Evolutionary conservation across 108 stramenopile species (phyloP), one percentile per base, ranked within the genome.

Genomic region (Seminavis robusta): DNA sequence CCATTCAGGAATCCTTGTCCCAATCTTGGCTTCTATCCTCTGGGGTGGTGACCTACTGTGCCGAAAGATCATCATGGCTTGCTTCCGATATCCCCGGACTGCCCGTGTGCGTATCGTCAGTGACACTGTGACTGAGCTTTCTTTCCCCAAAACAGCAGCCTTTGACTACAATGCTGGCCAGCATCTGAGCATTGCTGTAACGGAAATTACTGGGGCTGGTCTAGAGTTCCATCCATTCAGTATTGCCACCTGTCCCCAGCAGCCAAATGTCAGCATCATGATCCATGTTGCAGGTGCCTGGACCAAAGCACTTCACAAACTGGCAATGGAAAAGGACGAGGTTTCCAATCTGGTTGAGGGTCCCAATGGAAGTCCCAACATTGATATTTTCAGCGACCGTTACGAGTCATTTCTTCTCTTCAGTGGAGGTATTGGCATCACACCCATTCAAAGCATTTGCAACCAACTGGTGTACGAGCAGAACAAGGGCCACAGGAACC

Each of bases 101-200:
- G 71, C 67, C 4, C 21, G 13, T 15, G 16, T 78, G 4, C 17
- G 37, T 19, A n/a, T 51, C 1, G 17, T 78, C 0, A 58, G 42
- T 36, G 61, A 57, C 37, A 48, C 68, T 17, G 75, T 74, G 2
- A 58, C 77, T 9, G 52, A 72, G 25, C 13, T 81, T 1, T 34
- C 51, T 38, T 73, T 67, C 61, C 56, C 34, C n/a, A 52, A 52
- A 54, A 37, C 41, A 6, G 31, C 33, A 2, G 63, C 46, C 1
- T 82, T 77, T 31, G 54, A 62, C 19, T 82, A 71, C 52, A 70
- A 71, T 23, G 50, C 71, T 2, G 80, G 80, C 28, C 76, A 77
- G 56, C 75, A 77, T 61, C 23, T 43, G 15, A n/a, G n/a, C n/a
- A n/a, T n/a, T n/a, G n/a, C n/a, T n/a, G n/a, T n/a, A n/a, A n/a